phyloP scores from a whole-genome alignment of 495 filamentous ascomycete species.

The Ramalina intermedia region DNA sequence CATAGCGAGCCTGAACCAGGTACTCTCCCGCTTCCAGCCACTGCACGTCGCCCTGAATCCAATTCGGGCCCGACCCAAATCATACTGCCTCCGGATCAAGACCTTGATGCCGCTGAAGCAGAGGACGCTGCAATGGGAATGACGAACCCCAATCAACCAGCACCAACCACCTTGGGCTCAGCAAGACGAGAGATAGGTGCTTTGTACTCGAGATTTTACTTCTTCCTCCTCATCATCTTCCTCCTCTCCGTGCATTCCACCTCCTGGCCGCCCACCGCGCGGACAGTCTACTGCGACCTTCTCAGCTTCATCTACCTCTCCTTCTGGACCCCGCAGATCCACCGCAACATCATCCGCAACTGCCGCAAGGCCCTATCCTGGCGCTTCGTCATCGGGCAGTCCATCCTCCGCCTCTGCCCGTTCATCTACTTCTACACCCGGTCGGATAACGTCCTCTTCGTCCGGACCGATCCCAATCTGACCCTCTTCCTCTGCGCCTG shows the following conservation, averaged over 20 bases:
- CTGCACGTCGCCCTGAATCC: constrained; percentile 29
- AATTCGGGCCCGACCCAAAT: constrained; percentile 45
- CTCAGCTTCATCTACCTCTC: constrained; percentile 64
- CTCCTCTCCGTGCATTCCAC: constrained; percentile 63
- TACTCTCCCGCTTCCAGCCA: constrained; percentile 48
- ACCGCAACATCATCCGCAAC: constrained; percentile 79
- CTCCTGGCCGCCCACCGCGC: constrained; percentile 56
- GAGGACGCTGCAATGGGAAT: constrained; percentile 23
- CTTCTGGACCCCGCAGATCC: constrained; percentile 84
- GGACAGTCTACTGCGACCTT: constrained; percentile 54
- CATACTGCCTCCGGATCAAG: constrained; percentile 76
- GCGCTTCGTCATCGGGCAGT: constrained; percentile 79
- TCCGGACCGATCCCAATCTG: constrained; percentile 49
- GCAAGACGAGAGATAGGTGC: constrained; percentile 46
- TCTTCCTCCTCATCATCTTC: constrained; percentile 52
- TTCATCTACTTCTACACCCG: constrained; percentile 70
- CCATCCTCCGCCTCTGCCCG: constrained; percentile 57
- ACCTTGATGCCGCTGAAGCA: constrained; percentile 43
- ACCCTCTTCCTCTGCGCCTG: constrained; percentile 54
- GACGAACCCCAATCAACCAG: not conserved
- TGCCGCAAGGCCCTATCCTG: constrained; percentile 76
- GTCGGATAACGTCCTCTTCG: constrained; percentile 62
- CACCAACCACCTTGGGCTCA: constrained; percentile 23
- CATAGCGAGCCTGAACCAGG: constrained; percentile 25
- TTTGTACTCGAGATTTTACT: constrained; percentile 67